phyloP scores from a whole-genome alignment of 495 filamentous ascomycete genomes.

The Evernia prunastri region DNA sequence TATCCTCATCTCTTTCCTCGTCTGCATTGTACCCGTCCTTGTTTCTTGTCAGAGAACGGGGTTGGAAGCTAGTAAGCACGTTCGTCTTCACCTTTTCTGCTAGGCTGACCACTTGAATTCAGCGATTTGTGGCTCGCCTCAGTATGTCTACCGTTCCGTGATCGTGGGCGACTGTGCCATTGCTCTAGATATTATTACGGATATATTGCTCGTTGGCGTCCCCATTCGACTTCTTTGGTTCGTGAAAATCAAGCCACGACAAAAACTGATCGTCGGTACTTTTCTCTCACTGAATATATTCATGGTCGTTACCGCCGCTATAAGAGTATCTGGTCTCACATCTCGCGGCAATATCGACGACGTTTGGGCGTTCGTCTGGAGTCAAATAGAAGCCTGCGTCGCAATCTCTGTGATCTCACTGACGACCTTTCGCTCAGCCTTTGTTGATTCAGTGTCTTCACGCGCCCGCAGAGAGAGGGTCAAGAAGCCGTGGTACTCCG shows the following conservation, averaged over 20 bases:
- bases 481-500: not conserved
- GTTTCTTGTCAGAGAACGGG: not conserved
- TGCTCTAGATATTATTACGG: not conserved
- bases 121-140: too few relatives aligned
- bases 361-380: conserved; percentile 12
- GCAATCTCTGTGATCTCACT: conserved; percentile 14
- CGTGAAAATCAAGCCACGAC: conserved; percentile 12
- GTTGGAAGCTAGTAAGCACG: not conserved
- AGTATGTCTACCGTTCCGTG: not conserved
- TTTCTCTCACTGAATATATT: conserved; percentile 20
- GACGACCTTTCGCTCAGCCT: conserved; percentile 5
- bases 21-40: not conserved
- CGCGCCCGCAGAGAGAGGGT: not conserved
- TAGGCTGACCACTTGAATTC: too few relatives aligned
- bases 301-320: not conserved
- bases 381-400: conserved; percentile 5
- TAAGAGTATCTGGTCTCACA: not conserved
- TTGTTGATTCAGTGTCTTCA: not conserved
- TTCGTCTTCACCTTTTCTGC: not conserved
- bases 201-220: not conserved
- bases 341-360: not conserved
- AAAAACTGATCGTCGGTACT: conserved; percentile 15
- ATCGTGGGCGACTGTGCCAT: not conserved
- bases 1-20: conserved; percentile 11
- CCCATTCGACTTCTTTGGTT: conserved; percentile 14